Conservation (phyloP, 1,139 yeast species). For the Taphrina flavorubra region DNA sequence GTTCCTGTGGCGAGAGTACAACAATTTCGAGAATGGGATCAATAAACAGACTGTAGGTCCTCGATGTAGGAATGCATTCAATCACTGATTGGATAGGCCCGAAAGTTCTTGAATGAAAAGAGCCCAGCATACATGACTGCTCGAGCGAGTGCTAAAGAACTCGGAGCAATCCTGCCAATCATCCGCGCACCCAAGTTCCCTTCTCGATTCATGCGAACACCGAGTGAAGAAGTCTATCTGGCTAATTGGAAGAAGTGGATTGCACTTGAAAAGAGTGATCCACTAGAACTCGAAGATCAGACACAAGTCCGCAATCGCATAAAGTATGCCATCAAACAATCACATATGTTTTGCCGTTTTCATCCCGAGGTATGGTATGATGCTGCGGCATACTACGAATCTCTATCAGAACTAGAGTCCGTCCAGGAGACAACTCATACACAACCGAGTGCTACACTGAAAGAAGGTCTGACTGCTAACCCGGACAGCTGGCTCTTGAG, state of each 20-base stretch:
- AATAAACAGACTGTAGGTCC: conserved; percentile 62
- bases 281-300: conserved; percentile 61
- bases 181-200: conserved; percentile 54
- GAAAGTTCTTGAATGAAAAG: conserved; percentile 81
- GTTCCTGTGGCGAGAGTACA: conserved; percentile 77
- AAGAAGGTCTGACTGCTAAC: conserved; percentile 66
- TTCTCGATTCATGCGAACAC: conserved; percentile 53
- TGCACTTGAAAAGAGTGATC: conserved; percentile 75
- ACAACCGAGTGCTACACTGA: conserved; percentile 52
- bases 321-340: conserved; percentile 75
- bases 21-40: conserved; percentile 79
- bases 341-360: conserved; percentile 70
- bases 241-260: conserved; percentile 78
- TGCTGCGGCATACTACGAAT: conserved; percentile 56
- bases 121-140: conserved; percentile 91
- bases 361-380: conserved; percentile 88
- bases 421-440: conserved; percentile 47
- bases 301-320: conserved; percentile 59
- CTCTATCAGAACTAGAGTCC: conserved; percentile 49
- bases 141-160: conserved; percentile 75
- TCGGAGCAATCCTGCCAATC: conserved; percentile 63
- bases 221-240: conserved; percentile 54
- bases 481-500: conserved; percentile 73
- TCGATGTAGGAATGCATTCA: background rate
- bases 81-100: conserved; percentile 55